Base-by-base conservation (phyloP, 163 green algal species). In the Scenedesmus sp. region DNA sequence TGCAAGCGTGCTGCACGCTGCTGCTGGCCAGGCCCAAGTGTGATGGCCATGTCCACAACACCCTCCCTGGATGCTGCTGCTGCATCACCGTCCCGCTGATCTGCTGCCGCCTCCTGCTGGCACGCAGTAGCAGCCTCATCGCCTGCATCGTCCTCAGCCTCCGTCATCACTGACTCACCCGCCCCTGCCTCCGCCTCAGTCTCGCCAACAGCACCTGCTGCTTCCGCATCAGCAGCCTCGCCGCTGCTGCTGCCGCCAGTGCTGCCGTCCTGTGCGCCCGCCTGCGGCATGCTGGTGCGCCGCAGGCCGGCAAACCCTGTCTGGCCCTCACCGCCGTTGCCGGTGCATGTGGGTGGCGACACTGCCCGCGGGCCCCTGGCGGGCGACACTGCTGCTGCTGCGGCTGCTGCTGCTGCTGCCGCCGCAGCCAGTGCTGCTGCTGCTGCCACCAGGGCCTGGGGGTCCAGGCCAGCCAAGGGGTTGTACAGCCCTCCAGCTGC, bases 231-330 rank as follows among this genome's bases (percentile, higher is more conserved):
- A 64, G 54, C 87, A 16, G 9, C 87, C 10, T 5, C 20, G 34
- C 62, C 54, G 62, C 88, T 54, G 66, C 81, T 84, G 88, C 88
- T 59, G 88, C 88, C 85, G 20, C 56, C n/a, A 46, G 15, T 26
- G 55, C 20, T 70, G 52, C 15, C 67, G 10, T 85, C 46, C 8
- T 57, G 46, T 10, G 46, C 77, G 57, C 34, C 86, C 26, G 67
- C 86, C 34, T 55, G 86, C 67, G 46, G 86, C 67, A 57, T 57
- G 86, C 55, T 73, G 86, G 16, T 67, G 54, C 86, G 46, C 15
- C 46, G 60, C 52, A 90, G 67, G 86, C 86, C 86, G 6, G 52
- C n/a, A 74, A 90, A 90, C 9, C 86, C 86, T 3, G 86, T 90
- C 67, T 84, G 46, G 7, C 64, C 74, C 7, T 90, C 64, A 9